Base-by-base conservation (phyloP, 352 stramenopile species). In the Phytophthora chlamydospora region DNA sequence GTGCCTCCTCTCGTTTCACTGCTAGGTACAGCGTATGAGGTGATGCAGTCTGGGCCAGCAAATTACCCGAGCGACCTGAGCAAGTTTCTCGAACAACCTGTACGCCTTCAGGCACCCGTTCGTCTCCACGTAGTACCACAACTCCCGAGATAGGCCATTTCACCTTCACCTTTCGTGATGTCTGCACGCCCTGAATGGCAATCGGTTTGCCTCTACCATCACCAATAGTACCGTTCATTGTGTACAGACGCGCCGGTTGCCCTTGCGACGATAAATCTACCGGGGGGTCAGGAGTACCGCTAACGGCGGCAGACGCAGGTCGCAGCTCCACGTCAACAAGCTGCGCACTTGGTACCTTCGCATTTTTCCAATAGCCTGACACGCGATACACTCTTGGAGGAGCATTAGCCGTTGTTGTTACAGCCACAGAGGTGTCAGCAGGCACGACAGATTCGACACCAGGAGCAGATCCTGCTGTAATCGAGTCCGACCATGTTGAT, bases 121-220 rank as follows among this genome's bases (percentile, higher is more conserved):
- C 85, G 35, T 92, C 80, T 3, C 85, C 85, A 19, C 84, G 85
- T 16, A 94, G 55, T 14, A 96, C 76, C 4, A 92, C 54, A n/a
- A 96, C 63, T 34, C 78, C 64, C 0, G 84, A 86, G 29, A 95
- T 90, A 4, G 85, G 85, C 79, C 84, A 91, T 54, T 93, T 93
- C 6, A 87, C 48, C 17, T 80, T 77, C 5, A 90, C 68, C n/a
- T 60, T 74, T 24, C 60, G 66, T 10, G 84, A 90, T 5, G 68
- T 87, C 24, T 96, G 88, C 11, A 75, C 68, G 7, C 80, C 88
- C 6, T 76, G 73, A 40, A 96, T 70, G 3, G 70, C 58, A 14
- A 92, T 68, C 0, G 71, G 38, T 24, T 80, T 82, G 11, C 79
- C 82, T 51, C 65, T 81, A 24, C 68, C 81, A 48, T 96, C 88